Percentiles rank a stretch among this genome's conserved stretches.
phyloP scores from a whole-genome alignment of 768 basidiomycete species.

The Fistulinella prunicolor region DNA sequence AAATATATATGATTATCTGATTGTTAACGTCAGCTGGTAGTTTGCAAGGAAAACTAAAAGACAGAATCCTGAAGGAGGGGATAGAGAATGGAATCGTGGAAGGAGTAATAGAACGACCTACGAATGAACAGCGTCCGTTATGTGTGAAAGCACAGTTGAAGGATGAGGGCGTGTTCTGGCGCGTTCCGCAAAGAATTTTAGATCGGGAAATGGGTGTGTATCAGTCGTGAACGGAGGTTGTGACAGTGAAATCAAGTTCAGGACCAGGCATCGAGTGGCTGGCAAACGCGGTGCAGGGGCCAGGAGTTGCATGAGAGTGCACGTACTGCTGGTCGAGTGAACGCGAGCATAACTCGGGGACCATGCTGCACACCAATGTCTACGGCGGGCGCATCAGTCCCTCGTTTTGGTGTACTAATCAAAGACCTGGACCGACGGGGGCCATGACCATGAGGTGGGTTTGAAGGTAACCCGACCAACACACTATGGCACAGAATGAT shows the following conservation, averaged over 20 bases:
- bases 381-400: too few relatives aligned
- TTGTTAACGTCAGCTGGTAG: slow-evolving; percentile 1
- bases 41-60: background rate
- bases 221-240: slow-evolving; percentile 5
- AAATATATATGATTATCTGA: too few relatives aligned
- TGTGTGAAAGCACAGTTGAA: slow-evolving; percentile 25
- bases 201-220: slow-evolving; percentile 12
- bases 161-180: slow-evolving; percentile 4
- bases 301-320: slow-evolving; percentile 15
- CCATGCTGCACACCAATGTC: slow-evolving; percentile 16
- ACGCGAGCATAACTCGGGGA: slow-evolving; percentile 1
- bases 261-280: slow-evolving; percentile 11
- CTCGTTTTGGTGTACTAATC: too few relatives aligned
- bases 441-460: too few relatives aligned
- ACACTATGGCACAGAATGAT: too few relatives aligned
- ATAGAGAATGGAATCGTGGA: slow-evolving; percentile 7
- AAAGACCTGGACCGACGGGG: too few relatives aligned
- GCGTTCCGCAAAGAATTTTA: slow-evolving; percentile 14
- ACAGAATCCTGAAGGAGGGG: too few relatives aligned
- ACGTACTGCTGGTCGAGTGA: slow-evolving; percentile 17
- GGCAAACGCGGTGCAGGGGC: slow-evolving; percentile 14
- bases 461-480: too few relatives aligned
- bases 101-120: slow-evolving; percentile 11
- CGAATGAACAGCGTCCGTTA: slow-evolving; percentile 14
- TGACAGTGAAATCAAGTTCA: too few relatives aligned